Evolutionary conservation across 371 early-diverging fungal genomes (phyloP).

Genomic region (Rhizopus delemar): DNA sequence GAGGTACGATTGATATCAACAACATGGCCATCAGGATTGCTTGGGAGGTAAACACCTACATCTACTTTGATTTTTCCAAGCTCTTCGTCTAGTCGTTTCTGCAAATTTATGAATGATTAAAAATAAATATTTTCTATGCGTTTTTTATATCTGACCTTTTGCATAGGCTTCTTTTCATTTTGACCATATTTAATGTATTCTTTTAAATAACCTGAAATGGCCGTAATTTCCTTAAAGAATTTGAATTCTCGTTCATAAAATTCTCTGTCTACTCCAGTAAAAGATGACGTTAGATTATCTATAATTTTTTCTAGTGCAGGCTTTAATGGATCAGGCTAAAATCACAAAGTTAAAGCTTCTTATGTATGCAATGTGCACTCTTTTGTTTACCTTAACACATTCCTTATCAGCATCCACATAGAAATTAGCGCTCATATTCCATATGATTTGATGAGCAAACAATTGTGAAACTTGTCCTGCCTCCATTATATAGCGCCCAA

Average conservation of each 20-base stretch:
- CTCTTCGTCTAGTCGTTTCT: constrained; percentile 90
- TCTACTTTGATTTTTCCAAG: constrained; percentile 92
- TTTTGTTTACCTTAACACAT: constrained; percentile 46
- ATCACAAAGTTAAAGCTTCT: too few species aligned
- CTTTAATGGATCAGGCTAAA: constrained; percentile 73
- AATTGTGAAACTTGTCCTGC: constrained; percentile 91
- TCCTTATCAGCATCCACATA: constrained; percentile 87
- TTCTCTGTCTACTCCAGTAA: constrained; percentile 84
- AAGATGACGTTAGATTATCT: constrained; percentile 68
- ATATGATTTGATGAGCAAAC: constrained; percentile 99
- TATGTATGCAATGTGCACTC: constrained; percentile 4
- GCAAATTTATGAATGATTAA: not conserved
- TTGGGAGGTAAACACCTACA: constrained; percentile 97
- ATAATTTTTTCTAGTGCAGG: constrained; percentile 87
- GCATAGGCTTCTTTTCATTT: constrained; percentile 90
- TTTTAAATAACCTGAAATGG: constrained; percentile 95
- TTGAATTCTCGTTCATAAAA: constrained; percentile 94
- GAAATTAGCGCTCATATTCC: constrained; percentile 99
- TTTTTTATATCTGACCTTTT: constrained; percentile 39
- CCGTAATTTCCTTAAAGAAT: constrained; percentile 94
- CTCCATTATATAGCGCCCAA: constrained; percentile 89
- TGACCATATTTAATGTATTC: constrained; percentile 92
- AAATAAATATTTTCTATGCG: not conserved
- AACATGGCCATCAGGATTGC: constrained; percentile 94
- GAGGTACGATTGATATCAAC: constrained; percentile 94